Conservation (phyloP, 768 basidiomycete genomes). For the Leccinum fibrillosum region DNA sequence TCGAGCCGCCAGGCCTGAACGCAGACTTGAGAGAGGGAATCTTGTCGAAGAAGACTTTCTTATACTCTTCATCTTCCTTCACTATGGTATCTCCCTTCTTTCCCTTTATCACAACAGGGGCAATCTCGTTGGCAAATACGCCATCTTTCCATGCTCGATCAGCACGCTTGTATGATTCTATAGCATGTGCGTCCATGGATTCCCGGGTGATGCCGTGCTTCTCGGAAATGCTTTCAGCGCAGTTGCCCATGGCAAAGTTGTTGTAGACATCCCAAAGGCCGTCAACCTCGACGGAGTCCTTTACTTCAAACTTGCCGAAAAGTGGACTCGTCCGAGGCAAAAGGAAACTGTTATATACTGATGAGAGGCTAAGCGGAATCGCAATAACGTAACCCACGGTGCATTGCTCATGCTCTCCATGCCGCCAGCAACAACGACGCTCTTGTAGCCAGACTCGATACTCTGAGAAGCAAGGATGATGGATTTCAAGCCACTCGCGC, state of each 20-base stretch:
- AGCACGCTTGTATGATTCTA: constrained; percentile 93
- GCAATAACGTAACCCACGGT: constrained; percentile 61
- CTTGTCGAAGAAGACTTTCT: constrained; percentile 93
- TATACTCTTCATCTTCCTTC: constrained; percentile 97
- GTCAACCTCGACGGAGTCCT: constrained; percentile 86
- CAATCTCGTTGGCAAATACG: constrained; percentile 83
- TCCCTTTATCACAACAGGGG: constrained; percentile 85
- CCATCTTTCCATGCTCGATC: constrained; percentile 88
- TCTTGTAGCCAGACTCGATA: constrained; percentile 83
- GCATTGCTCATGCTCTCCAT: constrained; percentile 99
- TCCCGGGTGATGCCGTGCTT: constrained; percentile 84
- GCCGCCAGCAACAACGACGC: constrained; percentile 89
- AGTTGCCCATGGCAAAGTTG: constrained; percentile 98
- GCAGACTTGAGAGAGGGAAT: constrained; percentile 83
- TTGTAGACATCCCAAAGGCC: constrained; percentile 98
- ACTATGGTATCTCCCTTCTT: constrained; percentile 92
- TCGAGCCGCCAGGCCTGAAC: constrained; percentile 85
- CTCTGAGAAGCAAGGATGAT: constrained; percentile 92
- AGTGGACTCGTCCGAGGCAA: constrained; percentile 74
- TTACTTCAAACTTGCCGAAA: constrained; percentile 87
- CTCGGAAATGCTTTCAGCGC: constrained; percentile 81
- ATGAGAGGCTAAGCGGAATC: constrained; percentile 5
- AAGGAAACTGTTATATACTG: constrained; percentile 55
- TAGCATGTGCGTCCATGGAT: constrained; percentile 84
- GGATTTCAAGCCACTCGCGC: constrained; percentile 95